These are phyloP conservation scores for Juncus effusus DNA, from an alignment of 176 grass and related monocot genomes.

Conservation along the genomic window DNA sequence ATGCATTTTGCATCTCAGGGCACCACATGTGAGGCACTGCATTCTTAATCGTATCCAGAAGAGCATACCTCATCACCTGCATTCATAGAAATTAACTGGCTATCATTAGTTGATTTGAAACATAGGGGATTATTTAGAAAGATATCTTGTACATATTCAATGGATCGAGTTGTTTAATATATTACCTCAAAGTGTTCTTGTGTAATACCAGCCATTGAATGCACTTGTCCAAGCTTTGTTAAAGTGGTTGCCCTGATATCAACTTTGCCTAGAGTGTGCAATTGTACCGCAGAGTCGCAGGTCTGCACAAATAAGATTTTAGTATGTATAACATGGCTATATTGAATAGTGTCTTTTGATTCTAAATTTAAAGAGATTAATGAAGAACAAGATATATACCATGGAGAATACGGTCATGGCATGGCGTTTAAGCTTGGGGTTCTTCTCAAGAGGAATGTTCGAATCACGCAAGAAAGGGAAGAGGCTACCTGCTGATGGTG, in stretches of 20 bases:
- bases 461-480: slow-evolving; percentile 37
- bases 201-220: slow-evolving; percentile 33
- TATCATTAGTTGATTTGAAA: neutral
- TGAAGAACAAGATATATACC: slow-evolving; percentile 23
- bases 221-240: slow-evolving; percentile 29
- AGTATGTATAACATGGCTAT: neutral
- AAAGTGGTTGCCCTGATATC: slow-evolving; percentile 34
- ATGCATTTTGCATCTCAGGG: slow-evolving; percentile 40
- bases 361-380: neutral
- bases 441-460: slow-evolving; percentile 29
- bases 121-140: neutral
- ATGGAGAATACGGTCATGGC: slow-evolving; percentile 37
- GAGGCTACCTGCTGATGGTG: slow-evolving; percentile 33
- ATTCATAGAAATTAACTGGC: neutral
- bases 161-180: neutral
- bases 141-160: neutral
- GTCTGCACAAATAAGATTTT: slow-evolving; percentile 24
- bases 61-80: slow-evolving; percentile 32
- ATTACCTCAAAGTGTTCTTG: slow-evolving; percentile 43
- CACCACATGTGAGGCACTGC: slow-evolving; percentile 40
- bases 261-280: slow-evolving; percentile 35
- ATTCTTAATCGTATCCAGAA: slow-evolving; percentile 45
- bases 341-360: neutral
- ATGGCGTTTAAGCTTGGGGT: slow-evolving; percentile 40
- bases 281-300: slow-evolving; percentile 33